These are phyloP conservation scores for Basidioascus undulatus DNA, from an alignment of 768 basidiomycete species.

Conservation along the genomic window DNA sequence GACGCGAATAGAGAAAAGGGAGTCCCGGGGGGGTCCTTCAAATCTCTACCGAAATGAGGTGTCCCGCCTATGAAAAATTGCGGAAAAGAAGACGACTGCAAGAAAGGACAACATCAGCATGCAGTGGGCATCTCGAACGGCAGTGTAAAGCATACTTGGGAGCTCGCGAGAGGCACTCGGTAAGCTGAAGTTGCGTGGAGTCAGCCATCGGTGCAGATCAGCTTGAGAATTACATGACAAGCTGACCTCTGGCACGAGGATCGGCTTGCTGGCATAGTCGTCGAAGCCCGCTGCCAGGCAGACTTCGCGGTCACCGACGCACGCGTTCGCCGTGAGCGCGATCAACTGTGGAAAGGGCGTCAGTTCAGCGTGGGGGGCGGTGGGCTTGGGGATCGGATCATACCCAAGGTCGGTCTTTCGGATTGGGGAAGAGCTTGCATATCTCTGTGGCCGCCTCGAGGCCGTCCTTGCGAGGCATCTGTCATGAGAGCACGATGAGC, in stretches of 20 bases:
- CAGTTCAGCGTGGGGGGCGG: not conserved
- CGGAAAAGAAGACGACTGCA: no score
- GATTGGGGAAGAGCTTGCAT: conserved; percentile 4
- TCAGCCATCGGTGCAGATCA: no score
- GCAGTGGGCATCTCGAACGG: no score
- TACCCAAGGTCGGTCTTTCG: not conserved
- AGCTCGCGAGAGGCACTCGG: no score
- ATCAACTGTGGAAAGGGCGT: conserved; percentile 5
- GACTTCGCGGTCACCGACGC: conserved; percentile 4
- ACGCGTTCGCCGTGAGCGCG: conserved; percentile 9
- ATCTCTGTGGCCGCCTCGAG: conserved; percentile 2
- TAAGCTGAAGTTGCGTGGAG: no score
- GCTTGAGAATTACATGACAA: no score
- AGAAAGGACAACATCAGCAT: no score
- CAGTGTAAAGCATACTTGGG: no score
- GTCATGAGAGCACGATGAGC: not conserved
- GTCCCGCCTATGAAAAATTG: no score
- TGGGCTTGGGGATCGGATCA: not conserved
- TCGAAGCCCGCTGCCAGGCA: conserved; percentile 5
- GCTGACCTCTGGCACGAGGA: conserved; percentile 8
- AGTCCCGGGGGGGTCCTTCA: no score
- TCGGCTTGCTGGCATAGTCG: conserved; percentile 5
- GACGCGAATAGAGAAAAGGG: no score
- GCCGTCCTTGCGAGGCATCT: conserved; percentile 8
- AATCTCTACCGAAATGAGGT: no score